These are phyloP conservation scores for Syzygium oleosum DNA, from an alignment of 345 rosid species.

Conservation along the genomic window DNA sequence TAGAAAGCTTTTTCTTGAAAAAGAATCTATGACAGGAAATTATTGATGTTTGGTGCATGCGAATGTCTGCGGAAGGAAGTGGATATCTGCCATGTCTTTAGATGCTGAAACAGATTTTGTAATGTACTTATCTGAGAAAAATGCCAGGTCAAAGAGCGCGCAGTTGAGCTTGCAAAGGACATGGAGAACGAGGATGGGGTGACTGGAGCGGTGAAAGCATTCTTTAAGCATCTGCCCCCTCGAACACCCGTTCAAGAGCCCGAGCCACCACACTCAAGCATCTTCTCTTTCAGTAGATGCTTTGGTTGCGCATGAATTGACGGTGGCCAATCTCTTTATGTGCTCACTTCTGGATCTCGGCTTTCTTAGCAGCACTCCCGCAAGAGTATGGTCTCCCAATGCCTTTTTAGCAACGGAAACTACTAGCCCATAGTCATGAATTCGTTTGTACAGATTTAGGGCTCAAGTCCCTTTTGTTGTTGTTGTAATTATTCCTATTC, in stretches of 20 bases:
- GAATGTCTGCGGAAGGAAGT: background rate
- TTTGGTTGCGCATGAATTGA: conserved; percentile 63
- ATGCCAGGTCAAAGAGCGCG: conserved; percentile 70
- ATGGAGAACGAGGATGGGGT: conserved; percentile 97
- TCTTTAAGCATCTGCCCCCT: conserved; percentile 71
- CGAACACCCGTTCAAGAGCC: conserved; percentile 22
- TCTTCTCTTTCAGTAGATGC: conserved; percentile 50
- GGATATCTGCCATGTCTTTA: background rate
- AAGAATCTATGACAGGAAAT: background rate
- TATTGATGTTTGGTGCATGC: background rate
- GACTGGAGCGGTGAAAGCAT: conserved; percentile 90
- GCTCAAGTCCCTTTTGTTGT: background rate
- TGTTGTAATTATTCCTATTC: background rate
- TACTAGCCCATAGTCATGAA: background rate
- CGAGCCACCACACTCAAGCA: conserved; percentile 24
- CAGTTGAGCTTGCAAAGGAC: conserved; percentile 78
- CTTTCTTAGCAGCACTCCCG: background rate
- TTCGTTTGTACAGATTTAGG: background rate
- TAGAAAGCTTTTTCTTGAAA: background rate
- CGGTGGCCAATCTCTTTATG: background rate
- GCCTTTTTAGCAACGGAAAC: background rate
- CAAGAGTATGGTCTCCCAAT: background rate
- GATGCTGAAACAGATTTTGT: background rate
- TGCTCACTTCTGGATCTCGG: background rate
- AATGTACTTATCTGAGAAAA: background rate